Base-by-base conservation (phyloP, 352 stramenopile species). In the Thraustochytrium striatum region DNA sequence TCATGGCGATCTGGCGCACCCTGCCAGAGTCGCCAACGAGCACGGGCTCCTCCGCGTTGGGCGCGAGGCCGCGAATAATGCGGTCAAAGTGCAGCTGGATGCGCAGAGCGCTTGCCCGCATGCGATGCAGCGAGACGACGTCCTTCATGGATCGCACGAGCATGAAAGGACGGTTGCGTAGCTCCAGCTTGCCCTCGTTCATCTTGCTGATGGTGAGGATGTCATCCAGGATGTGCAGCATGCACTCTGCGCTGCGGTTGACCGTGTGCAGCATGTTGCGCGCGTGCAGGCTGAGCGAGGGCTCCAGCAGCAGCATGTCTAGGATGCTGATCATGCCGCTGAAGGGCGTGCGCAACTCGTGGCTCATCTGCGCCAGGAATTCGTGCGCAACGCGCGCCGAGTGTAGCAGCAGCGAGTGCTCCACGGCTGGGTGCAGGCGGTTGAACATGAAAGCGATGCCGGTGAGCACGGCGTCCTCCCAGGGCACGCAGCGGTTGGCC, bases 191-290 rank as follows among this genome's bases (percentile, higher is more conserved):
- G 11, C 81, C 30, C 35, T 72, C 65, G 36, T 85, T 28, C 13
- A 83, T 59, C 55, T 85, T 85, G 2, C 82, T 68, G 41, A 84
- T 57, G 9, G 82, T 79, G 38, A 86, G 82, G 38, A 86, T 83
- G 55, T 86, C 83, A 72, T 86, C 83, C 1, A 86, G 62, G 53
- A 86, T 83, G 30, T 65, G 58, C 21, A 86, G 69, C 83, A 86
- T 85, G 44, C 79, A 72, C 25, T 84, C 81, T 16, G 82, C 83
- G 19, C 61, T 84, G 21, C 79, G 75, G 2, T 73, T 35, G 9
- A 80, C 72, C 41, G 65, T 79, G 25, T 69, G 58, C 1, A 82
- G 53, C 1, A 84, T 53, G 25, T 79, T 68, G n/a, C 21, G 44
- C 65, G 39, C 69, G 33, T 72, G 78, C 44, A 78, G 75, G 25